Evolutionary conservation across 1,139 yeast species (phyloP).

Genomic region (Yamadazyma triangularis): DNA sequence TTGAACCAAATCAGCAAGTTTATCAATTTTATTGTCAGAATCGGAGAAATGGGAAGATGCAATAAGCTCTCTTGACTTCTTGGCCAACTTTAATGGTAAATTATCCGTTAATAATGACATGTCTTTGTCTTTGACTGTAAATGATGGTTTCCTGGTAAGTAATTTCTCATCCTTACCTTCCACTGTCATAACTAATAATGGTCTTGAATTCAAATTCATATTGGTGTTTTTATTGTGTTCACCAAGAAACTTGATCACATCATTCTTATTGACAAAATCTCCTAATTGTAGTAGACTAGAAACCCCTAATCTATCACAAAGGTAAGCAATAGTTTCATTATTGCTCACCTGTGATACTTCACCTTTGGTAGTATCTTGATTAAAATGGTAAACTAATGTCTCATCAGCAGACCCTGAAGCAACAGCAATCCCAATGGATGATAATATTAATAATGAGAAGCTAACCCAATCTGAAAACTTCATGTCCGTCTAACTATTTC

Average conservation of each 20-base stretch:
- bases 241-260: constrained; percentile 23
- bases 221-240: constrained; percentile 15
- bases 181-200: no score
- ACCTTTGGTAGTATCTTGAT: constrained; percentile 4
- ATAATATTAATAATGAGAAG: background rate
- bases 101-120: no score
- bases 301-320: constrained; percentile 38
- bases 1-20: no score
- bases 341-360: constrained; percentile 9
- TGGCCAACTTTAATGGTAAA: no score
- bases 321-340: constrained; percentile 23
- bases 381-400: constrained; percentile 17
- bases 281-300: constrained; percentile 24
- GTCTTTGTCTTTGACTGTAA: no score
- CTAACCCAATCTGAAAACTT: constrained; percentile 10
- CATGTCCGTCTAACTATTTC: constrained; percentile 7
- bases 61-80: no score
- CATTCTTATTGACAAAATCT: constrained; percentile 18
- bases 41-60: no score
- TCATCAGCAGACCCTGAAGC: background rate
- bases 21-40: no score
- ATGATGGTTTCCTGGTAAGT: no score
- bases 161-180: no score
- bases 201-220: no score
- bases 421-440: no score